Base-by-base conservation (phyloP, 768 basidiomycete species). In the Hericium erinaceus region DNA sequence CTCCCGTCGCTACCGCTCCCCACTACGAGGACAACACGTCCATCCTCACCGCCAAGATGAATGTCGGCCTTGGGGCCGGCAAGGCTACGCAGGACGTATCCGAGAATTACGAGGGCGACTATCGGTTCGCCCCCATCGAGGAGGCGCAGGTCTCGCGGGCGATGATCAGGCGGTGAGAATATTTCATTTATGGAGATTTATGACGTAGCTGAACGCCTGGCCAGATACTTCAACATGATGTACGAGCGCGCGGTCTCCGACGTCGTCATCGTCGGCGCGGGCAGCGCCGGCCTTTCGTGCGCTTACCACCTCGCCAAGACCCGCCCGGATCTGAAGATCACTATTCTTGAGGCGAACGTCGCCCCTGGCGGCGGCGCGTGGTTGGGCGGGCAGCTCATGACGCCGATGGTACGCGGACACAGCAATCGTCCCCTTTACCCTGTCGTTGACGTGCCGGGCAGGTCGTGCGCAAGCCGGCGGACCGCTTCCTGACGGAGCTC, bases 301-400 rank as follows among this genome's bases (percentile, higher is more conserved):
- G 88, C 89, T 22, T 89, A 88, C 72, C 79, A 80, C 60, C 76
- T 92, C 53, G 85, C 82, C 9, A 84, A 75, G 59, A 75, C 68
- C 50, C 80, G 84, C 13, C 88, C 87, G 26, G 84, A 89, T 62
- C 75, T 87, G 60, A 83, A 81, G 64, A 65, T 80, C 61, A 78
- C 80, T 52, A 80, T 89, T 65, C 73, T 89, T 62, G 87, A 89
- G 70, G 88, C 88, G 18, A 83, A 79, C 62, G 87, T 90, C n/a
- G 83, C 88, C 2, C 88, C 63, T 58, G 69, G 69, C 48, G 85
- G 85, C 56, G 84, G 86, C 38, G 87, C 85, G 12, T 89, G 87
- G 87, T 77, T 89, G 40, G 85, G 86, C 33, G 85, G 85, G 8
- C 86, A 89, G 69, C 73, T 89, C 56, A 88, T 89, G 88, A 82